Evolutionary conservation across 257 asterid genomes (phyloP).

Genomic region (Nicotiana obtusifolia): DNA sequence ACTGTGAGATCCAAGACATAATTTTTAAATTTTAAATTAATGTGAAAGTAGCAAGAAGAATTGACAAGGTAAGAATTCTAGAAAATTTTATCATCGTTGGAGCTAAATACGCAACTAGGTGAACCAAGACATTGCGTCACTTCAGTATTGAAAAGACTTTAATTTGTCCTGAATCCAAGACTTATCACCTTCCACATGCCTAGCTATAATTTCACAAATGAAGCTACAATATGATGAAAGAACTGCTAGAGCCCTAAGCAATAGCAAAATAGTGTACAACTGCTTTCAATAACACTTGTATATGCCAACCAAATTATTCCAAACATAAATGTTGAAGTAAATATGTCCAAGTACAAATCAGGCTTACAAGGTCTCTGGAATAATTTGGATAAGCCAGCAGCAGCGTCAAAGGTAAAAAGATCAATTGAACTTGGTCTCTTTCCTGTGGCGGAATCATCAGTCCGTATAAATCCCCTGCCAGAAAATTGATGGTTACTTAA

Average conservation of each 20-base stretch:
- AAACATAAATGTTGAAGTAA: neutral
- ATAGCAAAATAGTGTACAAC: neutral
- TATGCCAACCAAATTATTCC: neutral
- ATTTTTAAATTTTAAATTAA: neutral
- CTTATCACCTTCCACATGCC: slow-evolving; percentile 2
- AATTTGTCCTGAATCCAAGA: neutral
- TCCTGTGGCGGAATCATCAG: neutral
- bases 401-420: neutral
- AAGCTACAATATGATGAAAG: neutral
- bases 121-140: neutral
- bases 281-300: neutral
- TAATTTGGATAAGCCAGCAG: slow-evolving; percentile 1
- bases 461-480: neutral
- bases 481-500: neutral
- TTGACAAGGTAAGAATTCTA: neutral
- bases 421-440: neutral
- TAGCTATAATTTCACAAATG: neutral
- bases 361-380: neutral
- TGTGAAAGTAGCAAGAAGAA: neutral
- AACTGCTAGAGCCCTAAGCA: neutral
- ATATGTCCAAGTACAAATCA: neutral
- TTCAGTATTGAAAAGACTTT: neutral
- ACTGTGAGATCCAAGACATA: neutral
- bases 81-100: neutral
- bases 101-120: neutral